These are phyloP conservation scores for Mycena kentingensis DNA, from an alignment of 768 basidiomycete species.

Conservation along the genomic window DNA sequence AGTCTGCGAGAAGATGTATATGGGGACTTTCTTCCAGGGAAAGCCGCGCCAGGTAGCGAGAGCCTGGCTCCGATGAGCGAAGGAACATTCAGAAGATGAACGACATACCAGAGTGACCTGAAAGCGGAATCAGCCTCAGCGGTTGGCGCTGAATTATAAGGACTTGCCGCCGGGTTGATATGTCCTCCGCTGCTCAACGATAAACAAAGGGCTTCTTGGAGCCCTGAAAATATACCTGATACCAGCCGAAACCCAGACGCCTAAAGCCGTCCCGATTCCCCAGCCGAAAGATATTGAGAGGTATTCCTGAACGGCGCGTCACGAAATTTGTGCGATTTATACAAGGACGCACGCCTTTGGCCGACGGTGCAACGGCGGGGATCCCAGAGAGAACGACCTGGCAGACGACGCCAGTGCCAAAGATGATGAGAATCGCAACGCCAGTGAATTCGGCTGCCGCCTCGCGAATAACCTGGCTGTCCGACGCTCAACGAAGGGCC, in stretches of 20 bases:
- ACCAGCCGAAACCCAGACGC: conserved; percentile 43
- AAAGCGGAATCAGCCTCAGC: conserved; percentile 9
- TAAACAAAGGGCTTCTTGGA: not conserved
- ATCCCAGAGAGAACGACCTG: conserved; percentile 49
- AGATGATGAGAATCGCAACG: conserved; percentile 53
- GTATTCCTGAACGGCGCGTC: conserved; percentile 28
- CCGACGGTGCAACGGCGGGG: conserved; percentile 39
- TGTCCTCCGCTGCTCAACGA: conserved; percentile 32
- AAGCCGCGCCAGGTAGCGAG: conserved; percentile 54
- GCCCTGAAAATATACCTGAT: conserved; percentile 21
- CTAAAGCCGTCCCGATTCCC: conserved; percentile 38
- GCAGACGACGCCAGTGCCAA: conserved; percentile 51
- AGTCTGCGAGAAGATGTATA: conserved; percentile 57
- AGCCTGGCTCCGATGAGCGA: conserved; percentile 24
- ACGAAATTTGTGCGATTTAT: not conserved
- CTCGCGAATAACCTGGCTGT: conserved; percentile 35
- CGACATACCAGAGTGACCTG: conserved; percentile 27
- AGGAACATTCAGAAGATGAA: conserved; percentile 2
- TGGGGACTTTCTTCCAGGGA: conserved; percentile 61
- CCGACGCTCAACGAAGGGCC: not conserved
- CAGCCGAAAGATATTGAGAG: conserved; percentile 36
- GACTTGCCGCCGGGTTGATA: conserved; percentile 23
- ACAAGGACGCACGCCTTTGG: conserved; percentile 47
- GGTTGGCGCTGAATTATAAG: conserved; percentile 16
- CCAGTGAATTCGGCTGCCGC: conserved; percentile 58